Conservation (phyloP, 2,329 filamentous ascomycete genomes). For the Cephalotrichum gorgonifer region DNA sequence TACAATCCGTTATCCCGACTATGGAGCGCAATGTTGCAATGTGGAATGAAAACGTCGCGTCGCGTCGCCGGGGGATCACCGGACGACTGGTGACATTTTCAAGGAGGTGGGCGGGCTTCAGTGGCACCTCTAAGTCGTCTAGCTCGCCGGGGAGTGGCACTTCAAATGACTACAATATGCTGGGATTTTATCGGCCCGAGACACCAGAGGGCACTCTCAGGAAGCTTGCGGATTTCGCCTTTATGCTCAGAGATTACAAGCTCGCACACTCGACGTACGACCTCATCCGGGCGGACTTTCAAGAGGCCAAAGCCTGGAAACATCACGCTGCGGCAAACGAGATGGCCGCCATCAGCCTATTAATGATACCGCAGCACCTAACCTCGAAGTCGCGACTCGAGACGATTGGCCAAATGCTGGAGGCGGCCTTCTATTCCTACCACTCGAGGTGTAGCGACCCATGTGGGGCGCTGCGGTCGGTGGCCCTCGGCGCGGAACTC, state of each 20-base stretch:
- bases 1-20: constrained; percentile 84
- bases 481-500: constrained; percentile 70
- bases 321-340: constrained; percentile 91
- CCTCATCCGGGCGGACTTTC: constrained; percentile 76
- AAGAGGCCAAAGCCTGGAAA: constrained; percentile 93
- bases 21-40: constrained; percentile 89
- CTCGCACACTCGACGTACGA: constrained; percentile 88
- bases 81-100: constrained; percentile 93
- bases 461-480: constrained; percentile 69
- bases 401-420: constrained; percentile 75
- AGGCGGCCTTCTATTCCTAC: constrained; percentile 88
- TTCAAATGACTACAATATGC: constrained; percentile 66
- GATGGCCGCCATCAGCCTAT: constrained; percentile 79
- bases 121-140: constrained; percentile 49
- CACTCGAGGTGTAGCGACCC: constrained; percentile 71
- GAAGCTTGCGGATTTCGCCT: constrained; percentile 87
- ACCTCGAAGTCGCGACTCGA: constrained; percentile 71
- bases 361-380: constrained; percentile 64
- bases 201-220: constrained; percentile 83
- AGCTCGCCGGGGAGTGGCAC: neutral
- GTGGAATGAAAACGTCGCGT: constrained; percentile 97
- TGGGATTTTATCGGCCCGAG: constrained; percentile 77
- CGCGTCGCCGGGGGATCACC: constrained; percentile 74
- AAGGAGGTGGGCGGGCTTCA: constrained; percentile 80
- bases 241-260: constrained; percentile 96